Conservation (phyloP, 805 yeast genomes). For the Wickerhamomyces hampshirensis region DNA sequence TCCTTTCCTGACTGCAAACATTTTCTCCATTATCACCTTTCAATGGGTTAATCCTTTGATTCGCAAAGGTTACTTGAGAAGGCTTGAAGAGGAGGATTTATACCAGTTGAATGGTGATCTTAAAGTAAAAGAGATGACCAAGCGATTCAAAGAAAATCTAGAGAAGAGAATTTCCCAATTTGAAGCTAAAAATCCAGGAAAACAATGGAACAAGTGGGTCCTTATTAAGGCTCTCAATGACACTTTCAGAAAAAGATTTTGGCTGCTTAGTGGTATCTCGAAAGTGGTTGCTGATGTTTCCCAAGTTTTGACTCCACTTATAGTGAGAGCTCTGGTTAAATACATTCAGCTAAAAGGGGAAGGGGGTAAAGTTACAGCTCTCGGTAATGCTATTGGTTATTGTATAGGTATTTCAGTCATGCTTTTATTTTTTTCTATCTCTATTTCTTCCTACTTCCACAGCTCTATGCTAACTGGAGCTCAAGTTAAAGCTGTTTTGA, state of each 20-base stretch:
- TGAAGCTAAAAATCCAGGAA: constrained; percentile 21
- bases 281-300: constrained; percentile 28
- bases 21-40: constrained; percentile 16
- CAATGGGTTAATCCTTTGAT: constrained; percentile 22
- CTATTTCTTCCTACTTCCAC: constrained; percentile 61
- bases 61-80: constrained; percentile 53
- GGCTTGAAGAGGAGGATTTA: constrained; percentile 54
- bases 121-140: constrained; percentile 30
- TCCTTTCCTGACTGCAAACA: constrained; percentile 19
- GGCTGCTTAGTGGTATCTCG: constrained; percentile 27
- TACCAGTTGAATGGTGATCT: constrained; percentile 36
- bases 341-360: constrained; percentile 51
- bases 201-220: constrained; percentile 20
- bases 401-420: constrained; percentile 64
- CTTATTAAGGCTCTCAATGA: constrained; percentile 31
- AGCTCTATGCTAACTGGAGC: constrained; percentile 62
- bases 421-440: constrained; percentile 43
- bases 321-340: constrained; percentile 58
- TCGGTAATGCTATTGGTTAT: constrained; percentile 65
- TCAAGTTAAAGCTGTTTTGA: constrained; percentile 62
- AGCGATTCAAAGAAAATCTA: constrained; percentile 28
- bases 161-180: constrained; percentile 24
- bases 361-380: constrained; percentile 35
- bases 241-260: constrained; percentile 29
- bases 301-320: constrained; percentile 56